These are phyloP conservation scores for Lagerstroemia speciosa DNA, from an alignment of 345 rosid genomes.

Conservation along the genomic window DNA sequence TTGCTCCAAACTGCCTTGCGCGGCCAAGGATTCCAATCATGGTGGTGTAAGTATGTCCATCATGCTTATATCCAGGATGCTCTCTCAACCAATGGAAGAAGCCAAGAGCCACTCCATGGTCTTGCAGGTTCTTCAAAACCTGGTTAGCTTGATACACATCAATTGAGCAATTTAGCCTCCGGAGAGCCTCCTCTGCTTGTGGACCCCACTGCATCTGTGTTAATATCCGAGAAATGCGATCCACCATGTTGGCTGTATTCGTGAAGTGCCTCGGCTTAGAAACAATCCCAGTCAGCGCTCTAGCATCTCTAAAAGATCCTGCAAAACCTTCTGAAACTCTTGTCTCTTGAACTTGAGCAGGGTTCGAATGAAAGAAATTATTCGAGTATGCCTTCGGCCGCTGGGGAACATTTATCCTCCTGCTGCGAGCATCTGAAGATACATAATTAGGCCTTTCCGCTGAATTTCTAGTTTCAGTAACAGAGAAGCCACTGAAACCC, in stretches of 20 bases:
- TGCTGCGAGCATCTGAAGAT: slow-evolving; percentile 25
- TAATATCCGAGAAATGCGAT: slow-evolving; percentile 44
- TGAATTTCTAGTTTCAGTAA: slow-evolving; percentile 22
- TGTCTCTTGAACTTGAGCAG: slow-evolving; percentile 27
- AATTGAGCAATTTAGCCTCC: slow-evolving; percentile 34
- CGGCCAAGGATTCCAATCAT: slow-evolving; percentile 95
- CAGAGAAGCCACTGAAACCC: slow-evolving; percentile 41
- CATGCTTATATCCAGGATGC: slow-evolving; percentile 69
- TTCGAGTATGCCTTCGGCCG: slow-evolving; percentile 29
- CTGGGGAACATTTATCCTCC: slow-evolving; percentile 37
- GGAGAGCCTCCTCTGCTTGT: slow-evolving; percentile 64
- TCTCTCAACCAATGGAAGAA: slow-evolving; percentile 78
- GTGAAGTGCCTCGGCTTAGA: slow-evolving; percentile 34
- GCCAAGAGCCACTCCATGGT: slow-evolving; percentile 65
- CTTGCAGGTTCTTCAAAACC: slow-evolving; percentile 72
- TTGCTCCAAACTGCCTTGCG: slow-evolving; percentile 58
- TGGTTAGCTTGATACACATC: slow-evolving; percentile 90
- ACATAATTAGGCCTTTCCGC: slow-evolving; percentile 16
- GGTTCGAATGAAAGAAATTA: slow-evolving; percentile 25
- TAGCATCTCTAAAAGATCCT: slow-evolving; percentile 35
- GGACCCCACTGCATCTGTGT: slow-evolving; percentile 62
- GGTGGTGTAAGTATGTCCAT: slow-evolving; percentile 87
- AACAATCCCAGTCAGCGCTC: slow-evolving; percentile 23
- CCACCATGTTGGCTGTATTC: slow-evolving; percentile 33
- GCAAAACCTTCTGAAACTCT: slow-evolving; percentile 26